Evolutionary conservation across 495 filamentous ascomycete species (phyloP), one percentile per base, ranked within the genome.

Genomic region (Pseudomonodictys pantanalensis): DNA sequence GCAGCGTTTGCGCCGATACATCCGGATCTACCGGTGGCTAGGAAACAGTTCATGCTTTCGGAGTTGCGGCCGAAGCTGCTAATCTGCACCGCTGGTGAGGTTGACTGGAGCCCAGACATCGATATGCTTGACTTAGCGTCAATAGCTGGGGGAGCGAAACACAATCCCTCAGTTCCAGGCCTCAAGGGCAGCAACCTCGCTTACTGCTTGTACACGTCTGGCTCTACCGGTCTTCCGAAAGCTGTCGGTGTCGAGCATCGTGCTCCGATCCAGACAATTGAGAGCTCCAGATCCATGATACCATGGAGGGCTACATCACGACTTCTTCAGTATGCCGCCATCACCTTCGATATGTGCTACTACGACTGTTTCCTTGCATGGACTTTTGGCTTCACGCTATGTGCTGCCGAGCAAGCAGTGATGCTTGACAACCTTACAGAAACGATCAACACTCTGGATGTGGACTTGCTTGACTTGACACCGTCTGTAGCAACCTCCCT

Each of bases 331-430:
- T 76, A 73, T 54, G 73, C 73, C 22, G 73, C 73, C n/a, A 71
- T 65, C 7, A 75, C 73, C n/a, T 76, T 76, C 56, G 73, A 76
- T 49, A 76, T 76, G 73, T 76, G 73, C 46, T 76, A 76, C 38
- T 76, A 74, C 47, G 73, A 76, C 49, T 74, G 74, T 60, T 76
- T 76, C 46, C 67, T 76, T 60, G 73, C 73, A n/a, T 75, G 73
- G 73, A 61, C 62, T 28, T 75, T 70, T 30, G 73, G 73, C 11
- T 73, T 76, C 45, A 66, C 69, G 30, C 67, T 76, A 24, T 76
- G 73, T 47, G 72, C 72, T 9, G 73, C 73, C 30, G 56, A 62
- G 9, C 67, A 67, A 30, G 56, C 45, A 9, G 45, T 55, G 22
- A 65, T 76, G 52, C 64, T 75, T 6, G 66, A 69, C 47, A 58